phyloP scores from a whole-genome alignment of 2,329 filamentous ascomycete species.

The Diaporthe citriasiana region DNA sequence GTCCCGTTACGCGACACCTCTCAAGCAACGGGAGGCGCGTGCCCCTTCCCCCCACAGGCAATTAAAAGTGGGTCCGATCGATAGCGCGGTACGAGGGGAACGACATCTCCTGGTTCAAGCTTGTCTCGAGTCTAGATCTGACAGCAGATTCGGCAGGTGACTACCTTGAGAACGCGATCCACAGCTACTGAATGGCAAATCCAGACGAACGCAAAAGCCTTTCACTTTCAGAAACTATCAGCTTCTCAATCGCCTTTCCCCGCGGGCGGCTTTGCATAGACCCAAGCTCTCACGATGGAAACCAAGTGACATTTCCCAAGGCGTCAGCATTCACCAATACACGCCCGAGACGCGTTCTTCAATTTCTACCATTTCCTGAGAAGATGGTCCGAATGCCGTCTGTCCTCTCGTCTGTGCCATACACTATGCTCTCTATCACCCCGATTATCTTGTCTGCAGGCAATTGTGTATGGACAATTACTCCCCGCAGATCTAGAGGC shows the following conservation, averaged over 20 bases:
- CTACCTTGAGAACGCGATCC: not conserved
- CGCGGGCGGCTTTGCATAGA: not conserved
- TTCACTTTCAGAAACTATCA: not conserved
- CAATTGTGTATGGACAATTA: not conserved
- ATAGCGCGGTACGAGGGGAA: slow-evolving; percentile 16
- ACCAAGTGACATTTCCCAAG: too few species aligned
- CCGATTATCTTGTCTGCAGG: not conserved
- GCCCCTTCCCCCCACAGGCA: slow-evolving; percentile 34
- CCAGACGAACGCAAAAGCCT: not conserved
- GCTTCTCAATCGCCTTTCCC: not conserved
- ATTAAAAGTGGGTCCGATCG: slow-evolving; percentile 36
- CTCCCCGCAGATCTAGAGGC: not conserved
- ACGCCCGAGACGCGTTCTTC: not conserved
- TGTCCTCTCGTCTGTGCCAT: too few species aligned
- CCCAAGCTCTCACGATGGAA: not conserved
- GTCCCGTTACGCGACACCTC: slow-evolving; percentile 36
- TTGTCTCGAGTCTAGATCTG: not conserved
- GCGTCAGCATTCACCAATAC: not conserved
- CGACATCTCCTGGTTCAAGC: slow-evolving; percentile 24
- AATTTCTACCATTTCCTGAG: not conserved
- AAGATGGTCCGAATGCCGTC: too few species aligned
- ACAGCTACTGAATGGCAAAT: not conserved
- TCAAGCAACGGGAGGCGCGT: slow-evolving; percentile 27
- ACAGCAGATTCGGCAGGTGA: too few species aligned
- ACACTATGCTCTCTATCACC: not conserved